Evolutionary conservation across 257 asterid species (phyloP), one percentile per base, ranked within the genome.

Genomic region (Jacaranda copaia): DNA sequence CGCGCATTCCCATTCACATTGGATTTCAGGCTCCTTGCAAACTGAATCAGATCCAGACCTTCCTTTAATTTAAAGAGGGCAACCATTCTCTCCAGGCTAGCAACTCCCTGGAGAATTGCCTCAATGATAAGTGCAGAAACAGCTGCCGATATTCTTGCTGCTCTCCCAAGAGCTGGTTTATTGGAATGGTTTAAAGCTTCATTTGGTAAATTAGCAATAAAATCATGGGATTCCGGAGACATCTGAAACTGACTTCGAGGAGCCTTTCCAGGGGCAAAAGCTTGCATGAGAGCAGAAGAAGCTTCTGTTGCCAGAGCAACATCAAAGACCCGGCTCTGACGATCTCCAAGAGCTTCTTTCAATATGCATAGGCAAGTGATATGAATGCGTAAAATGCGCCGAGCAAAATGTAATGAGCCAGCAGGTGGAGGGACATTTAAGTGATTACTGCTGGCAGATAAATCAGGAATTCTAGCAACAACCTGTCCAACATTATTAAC

Each of bases 341-440:
- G 97, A 83, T 92, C 96, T 58, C 97, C 97, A 36, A 92, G 92
- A 45, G 94, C 97, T 70, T 92, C 96, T 85, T 90, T 92, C 73
- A 92, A 85, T 66, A 90, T 78, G 80, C 89, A 85, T 55, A 92
- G 85, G 83, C 97, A 92, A 64, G 87, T 59, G 67, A 88, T 65
- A 82, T 90, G 97, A 74, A 92, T 77, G 65, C 89, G 91, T 84
- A 92, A 86, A 68, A 92, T 81, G 77, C 84, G 82, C 71, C 90
- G 87, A 68, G 94, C 93, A 73, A 86, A 85, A 76, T 84, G 80
- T 66, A 90, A 75, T 6, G 96, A 79, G 42, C 83, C 84, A 62
- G 90, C 76, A 62, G 88, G 81, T 66, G 87, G 78, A 49, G 82
- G 74, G 51, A 58, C 60, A 77, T 77, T 89, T 53, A 58, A 73